Base-by-base conservation (phyloP, 2,329 filamentous ascomycete species). In the Aureobasidium sp. region DNA sequence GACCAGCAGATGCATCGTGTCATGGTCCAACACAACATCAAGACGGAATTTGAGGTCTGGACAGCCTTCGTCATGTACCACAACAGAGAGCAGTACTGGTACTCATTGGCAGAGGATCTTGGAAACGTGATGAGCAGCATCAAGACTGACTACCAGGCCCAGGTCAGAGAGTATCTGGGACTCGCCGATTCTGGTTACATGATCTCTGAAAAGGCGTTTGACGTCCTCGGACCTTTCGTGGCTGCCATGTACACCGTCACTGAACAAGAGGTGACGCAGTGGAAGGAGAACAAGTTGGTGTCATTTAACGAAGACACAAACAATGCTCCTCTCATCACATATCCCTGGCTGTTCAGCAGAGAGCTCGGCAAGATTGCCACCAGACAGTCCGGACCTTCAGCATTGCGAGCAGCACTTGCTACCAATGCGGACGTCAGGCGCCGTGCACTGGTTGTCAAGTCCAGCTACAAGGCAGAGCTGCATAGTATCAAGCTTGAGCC, bases 11-110 rank as follows among this genome's bases (percentile, higher is more conserved):
- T 97, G 68, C 84, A 83, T 14, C 84, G 91, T 0, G 80, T 97
- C 61, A 92, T 97, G 85, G 87, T 85, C 1, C 92, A 96, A 68
- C 85, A 91, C 67, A 88, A 88, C 47, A 88, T 97, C 61, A 76
- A 78, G 19, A 96, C 89, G 0, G 94, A 99, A 69, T 97, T 96
- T 66, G 94, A 99, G 73, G 83, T 96, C 12, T 97, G 88, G 85
- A 88, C 91, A 0, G 87, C 90, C 0, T 97, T 97, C 72, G 84
- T 92, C 2, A 79, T 97, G 62, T 82, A 82, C 1, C 90, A 88
- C 69, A 88, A 89, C 9, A 81, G 84, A 0, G 81, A 90, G 29
- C 85, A 83, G 37, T 83, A 81, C 9, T 90, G 94, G 65, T 97
- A 95, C 77, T 96, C 94, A 69, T 84, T 91, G 52, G 86, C 91